phyloP scores from a whole-genome alignment of 148 eudicot species.

The Rhododendron kiyosumense region DNA sequence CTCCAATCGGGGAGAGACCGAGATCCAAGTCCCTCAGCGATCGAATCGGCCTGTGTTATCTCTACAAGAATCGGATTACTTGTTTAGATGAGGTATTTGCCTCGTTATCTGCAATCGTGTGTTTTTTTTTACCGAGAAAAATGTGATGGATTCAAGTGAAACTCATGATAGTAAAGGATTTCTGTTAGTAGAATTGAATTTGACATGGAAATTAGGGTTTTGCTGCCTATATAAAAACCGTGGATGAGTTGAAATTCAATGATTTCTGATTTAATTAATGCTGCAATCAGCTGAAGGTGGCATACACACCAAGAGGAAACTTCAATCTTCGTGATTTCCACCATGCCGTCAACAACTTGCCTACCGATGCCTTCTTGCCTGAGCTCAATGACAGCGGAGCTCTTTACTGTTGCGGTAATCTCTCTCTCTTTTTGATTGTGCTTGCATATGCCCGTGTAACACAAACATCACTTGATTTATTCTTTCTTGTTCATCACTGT shows the following conservation, averaged over 20 bases:
- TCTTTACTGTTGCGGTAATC: slow-evolving; percentile 34
- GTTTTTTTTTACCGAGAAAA: background rate
- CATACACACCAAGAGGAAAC: slow-evolving; percentile 55
- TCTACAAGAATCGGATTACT: slow-evolving; percentile 34
- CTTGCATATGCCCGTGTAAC: too few relatives aligned
- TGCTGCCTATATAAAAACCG: background rate
- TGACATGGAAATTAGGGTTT: background rate
- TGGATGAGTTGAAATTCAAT: background rate
- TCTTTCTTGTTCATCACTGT: background rate
- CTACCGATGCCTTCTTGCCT: slow-evolving; percentile 52
- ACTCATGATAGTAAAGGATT: background rate
- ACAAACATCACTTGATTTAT: background rate
- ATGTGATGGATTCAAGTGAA: background rate
- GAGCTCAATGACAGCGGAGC: slow-evolving; percentile 36
- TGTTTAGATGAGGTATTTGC: slow-evolving; percentile 42
- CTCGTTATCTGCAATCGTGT: background rate
- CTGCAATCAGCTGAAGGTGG: slow-evolving; percentile 52
- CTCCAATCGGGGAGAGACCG: slow-evolving; percentile 21
- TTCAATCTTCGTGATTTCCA: slow-evolving; percentile 73
- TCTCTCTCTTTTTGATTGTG: background rate
- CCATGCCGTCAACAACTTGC: slow-evolving; percentile 64
- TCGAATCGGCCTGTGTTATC: slow-evolving; percentile 63
- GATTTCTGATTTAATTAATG: background rate
- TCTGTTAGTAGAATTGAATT: background rate
- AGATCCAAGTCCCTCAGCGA: slow-evolving; percentile 30